Base-by-base conservation (phyloP, 306 rosid species). In the Quercus suber region DNA sequence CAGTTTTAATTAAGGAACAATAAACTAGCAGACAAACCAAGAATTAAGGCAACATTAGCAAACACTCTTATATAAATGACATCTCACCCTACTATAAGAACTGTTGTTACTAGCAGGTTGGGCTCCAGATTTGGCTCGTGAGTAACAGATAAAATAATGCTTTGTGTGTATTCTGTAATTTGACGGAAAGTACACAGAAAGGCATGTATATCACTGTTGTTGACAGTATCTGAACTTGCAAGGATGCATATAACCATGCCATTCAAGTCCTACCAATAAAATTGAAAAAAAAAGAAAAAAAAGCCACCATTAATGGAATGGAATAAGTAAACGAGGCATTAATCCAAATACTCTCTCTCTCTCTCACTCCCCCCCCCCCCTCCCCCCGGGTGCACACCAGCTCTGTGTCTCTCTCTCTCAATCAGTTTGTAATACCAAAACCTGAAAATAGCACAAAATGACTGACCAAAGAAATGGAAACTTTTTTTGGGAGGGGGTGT, bases 61-160 rank as follows among this genome's bases (percentile, higher is more conserved):
- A 75, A 74, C 23, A 78, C 75, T 77, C 61, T 43, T 21, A 83
- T 71, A 52, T 70, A 41, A 85, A 61, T 30, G 78, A 81, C 67
- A 79, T 31, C 89, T 82, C 83, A 95, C 99, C 98, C 92, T 56
- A 90, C 84, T 52, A 83, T 55, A 76, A 95, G 89, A 78, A 95
- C 91, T 18, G 93, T 91, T 15, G 98, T 95, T 80, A 91, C 85
- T 33, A 91, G 51, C 73, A 87, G 83, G 88, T 91, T 89, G 77
- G 98, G 92, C 90, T 91, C 92, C 55, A 95, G 76, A 80, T 85
- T 83, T 25, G 90, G 92, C 83, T 92, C 98, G 72, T 77, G 80
- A 79, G 85, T 68, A 55, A 88, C 73, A 64, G 91, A 87, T 75
- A 95, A 55, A 80, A 95, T 68, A 75, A 95, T 80, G 74, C 93